Percentiles rank a stretch among this genome's conserved stretches.
phyloP scores from a whole-genome alignment of 2,329 filamentous ascomycete species.

The Stachybotrys chartarum region DNA sequence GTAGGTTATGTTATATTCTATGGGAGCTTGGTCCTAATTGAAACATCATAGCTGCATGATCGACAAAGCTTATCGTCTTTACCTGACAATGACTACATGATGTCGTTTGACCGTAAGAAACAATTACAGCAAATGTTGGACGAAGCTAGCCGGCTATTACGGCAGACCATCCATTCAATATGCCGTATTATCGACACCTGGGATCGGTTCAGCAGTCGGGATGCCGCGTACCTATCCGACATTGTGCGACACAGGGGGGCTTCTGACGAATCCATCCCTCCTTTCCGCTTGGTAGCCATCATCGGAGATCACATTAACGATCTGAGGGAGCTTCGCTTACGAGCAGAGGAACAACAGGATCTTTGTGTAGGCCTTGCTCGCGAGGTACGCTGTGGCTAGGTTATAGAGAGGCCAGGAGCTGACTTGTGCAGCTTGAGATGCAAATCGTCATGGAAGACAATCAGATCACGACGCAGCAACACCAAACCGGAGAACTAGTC shows the following conservation, averaged over 20 bases:
- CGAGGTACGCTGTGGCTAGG: not conserved
- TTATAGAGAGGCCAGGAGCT: not conserved
- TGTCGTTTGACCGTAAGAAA: not conserved
- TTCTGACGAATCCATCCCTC: not conserved
- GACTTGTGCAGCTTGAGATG: conserved; percentile 1
- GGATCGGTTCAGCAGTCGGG: conserved; percentile 1
- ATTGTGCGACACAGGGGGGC: not conserved
- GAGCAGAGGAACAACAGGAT: conserved; percentile 1
- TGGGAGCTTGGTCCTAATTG: not conserved
- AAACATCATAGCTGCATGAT: not conserved
- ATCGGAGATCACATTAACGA: conserved; percentile 1
- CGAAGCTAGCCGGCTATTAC: conserved; percentile 1
- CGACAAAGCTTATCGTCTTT: not conserved
- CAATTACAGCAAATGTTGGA: conserved; percentile 1
- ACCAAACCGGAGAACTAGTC: not conserved
- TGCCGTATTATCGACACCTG: conserved; percentile 1
- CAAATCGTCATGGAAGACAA: conserved; percentile 2
- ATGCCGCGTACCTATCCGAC: conserved; percentile 1
- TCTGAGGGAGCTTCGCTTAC: not conserved
- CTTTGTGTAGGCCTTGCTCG: conserved; percentile 1
- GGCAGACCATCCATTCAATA: conserved; percentile 1
- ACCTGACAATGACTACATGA: not conserved
- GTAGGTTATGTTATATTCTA: not conserved
- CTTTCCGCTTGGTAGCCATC: not conserved
- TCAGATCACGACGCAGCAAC: not conserved